Evolutionary conservation across 805 yeast genomes (phyloP).

Genomic region (Metschnikowia kunwiensis): DNA sequence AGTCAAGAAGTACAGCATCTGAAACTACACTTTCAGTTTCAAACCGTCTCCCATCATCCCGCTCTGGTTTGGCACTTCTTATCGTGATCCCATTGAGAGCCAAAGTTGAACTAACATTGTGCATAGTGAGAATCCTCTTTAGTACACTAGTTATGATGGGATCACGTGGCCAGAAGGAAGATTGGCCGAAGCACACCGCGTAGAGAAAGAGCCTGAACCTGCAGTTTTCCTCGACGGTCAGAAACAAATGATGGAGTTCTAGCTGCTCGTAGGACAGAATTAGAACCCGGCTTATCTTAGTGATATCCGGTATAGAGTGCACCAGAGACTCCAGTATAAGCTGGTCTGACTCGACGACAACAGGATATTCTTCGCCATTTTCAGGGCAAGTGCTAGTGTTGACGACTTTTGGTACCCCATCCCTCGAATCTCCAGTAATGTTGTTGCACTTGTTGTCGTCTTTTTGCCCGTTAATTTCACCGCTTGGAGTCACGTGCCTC

Average conservation of each 20-base stretch:
- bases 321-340: slow-evolving; percentile 5
- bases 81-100: not conserved
- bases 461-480: not conserved
- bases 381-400: not conserved
- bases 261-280: slow-evolving; percentile 10
- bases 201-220: slow-evolving; percentile 16
- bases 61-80: too few species aligned
- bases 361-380: slow-evolving; percentile 9
- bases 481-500: not conserved
- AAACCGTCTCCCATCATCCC: too few species aligned
- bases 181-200: slow-evolving; percentile 11
- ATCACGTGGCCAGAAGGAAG: slow-evolving; percentile 8
- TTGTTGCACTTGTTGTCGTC: not conserved
- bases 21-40: too few species aligned
- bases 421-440: not conserved
- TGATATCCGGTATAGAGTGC: slow-evolving; percentile 2
- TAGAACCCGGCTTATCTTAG: slow-evolving; percentile 1
- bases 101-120: slow-evolving; percentile 12
- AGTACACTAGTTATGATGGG: slow-evolving; percentile 6
- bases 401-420: too few species aligned
- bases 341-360: slow-evolving; percentile 10
- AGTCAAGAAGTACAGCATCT: too few species aligned
- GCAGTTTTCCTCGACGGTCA: slow-evolving; percentile 9
- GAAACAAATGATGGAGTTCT: slow-evolving; percentile 12
- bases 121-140: slow-evolving; percentile 4